These are phyloP conservation scores for Ganoderma multipileum DNA, from an alignment of 1,284 basidiomycete species.

Conservation along the genomic window DNA sequence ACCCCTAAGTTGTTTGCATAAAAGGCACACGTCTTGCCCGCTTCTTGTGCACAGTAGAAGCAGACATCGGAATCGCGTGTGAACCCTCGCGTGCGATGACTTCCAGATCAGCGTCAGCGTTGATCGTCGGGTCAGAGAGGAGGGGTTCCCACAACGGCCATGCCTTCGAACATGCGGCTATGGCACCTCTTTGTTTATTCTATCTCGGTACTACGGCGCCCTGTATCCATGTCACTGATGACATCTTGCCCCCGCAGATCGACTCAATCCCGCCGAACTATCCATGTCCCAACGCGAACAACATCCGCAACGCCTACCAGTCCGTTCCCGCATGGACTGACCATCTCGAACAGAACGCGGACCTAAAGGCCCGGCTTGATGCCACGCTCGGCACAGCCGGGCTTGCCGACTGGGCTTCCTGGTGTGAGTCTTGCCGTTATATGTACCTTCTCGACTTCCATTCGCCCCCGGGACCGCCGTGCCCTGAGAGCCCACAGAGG, in stretches of 20 bases:
- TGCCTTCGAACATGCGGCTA: background rate
- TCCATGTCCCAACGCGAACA: conserved; percentile 52
- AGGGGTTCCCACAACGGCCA: background rate
- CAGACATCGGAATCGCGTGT: background rate
- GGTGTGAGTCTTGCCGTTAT: conserved; percentile 39
- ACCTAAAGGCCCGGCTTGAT: conserved; percentile 50
- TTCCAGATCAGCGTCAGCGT: background rate
- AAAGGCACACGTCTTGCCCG: background rate
- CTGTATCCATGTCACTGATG: conserved; percentile 5
- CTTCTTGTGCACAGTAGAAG: background rate
- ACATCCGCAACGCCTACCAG: conserved; percentile 52
- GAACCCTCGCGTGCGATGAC: background rate
- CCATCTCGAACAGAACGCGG: conserved; percentile 51
- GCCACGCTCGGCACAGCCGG: conserved; percentile 53
- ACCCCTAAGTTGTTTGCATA: background rate
- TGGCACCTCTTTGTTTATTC: background rate
- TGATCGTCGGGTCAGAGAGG: background rate
- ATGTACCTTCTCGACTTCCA: conserved; percentile 1
- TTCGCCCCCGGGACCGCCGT: conserved; percentile 3
- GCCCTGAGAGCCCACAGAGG: conserved; percentile 1
- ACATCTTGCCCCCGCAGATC: conserved; percentile 43
- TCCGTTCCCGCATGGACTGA: conserved; percentile 56
- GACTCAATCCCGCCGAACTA: conserved; percentile 60
- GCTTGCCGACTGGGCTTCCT: conserved; percentile 53
- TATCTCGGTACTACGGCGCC: background rate